Evolutionary conservation across 768 basidiomycete species (phyloP).

Genomic region (Tylopilus sp.): DNA sequence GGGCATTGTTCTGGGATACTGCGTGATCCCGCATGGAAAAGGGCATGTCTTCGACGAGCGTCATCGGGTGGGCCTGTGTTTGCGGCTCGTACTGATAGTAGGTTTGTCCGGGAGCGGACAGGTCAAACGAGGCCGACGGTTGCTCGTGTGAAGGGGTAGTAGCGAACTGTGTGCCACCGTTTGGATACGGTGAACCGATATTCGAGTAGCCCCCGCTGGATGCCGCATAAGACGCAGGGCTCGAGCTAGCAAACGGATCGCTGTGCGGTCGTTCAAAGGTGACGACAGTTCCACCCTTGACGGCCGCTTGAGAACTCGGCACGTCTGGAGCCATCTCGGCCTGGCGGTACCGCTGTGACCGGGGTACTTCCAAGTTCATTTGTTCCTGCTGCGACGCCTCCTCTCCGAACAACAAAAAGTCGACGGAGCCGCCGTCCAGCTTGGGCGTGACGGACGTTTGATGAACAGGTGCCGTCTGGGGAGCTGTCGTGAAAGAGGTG

Average conservation of each 20-base stretch:
- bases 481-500: constrained; percentile 6
- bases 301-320: constrained; percentile 4
- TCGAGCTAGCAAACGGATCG: constrained; percentile 15
- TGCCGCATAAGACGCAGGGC: constrained; percentile 23
- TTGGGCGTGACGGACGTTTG: constrained; percentile 13
- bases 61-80: constrained; percentile 13
- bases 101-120: constrained; percentile 11
- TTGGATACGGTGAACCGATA: constrained; percentile 26
- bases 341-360: constrained; percentile 12
- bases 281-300: constrained; percentile 5
- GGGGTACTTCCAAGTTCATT: constrained; percentile 14
- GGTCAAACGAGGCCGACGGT: constrained; percentile 19
- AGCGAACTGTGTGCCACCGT: constrained; percentile 14
- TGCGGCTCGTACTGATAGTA: constrained; percentile 25
- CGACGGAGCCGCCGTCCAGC: constrained; percentile 11
- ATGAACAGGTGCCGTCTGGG: constrained; percentile 2
- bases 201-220: constrained; percentile 25
- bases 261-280: constrained; percentile 26
- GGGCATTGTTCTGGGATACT: constrained; percentile 12
- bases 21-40: constrained; percentile 17
- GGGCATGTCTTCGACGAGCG: constrained; percentile 19
- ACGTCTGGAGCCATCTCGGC: constrained; percentile 12
- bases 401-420: constrained; percentile 23
- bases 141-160: constrained; percentile 22
- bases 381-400: constrained; percentile 14